These are phyloP conservation scores for Lactarius hatsudake DNA, from an alignment of 768 basidiomycete species.

Conservation along the genomic window DNA sequence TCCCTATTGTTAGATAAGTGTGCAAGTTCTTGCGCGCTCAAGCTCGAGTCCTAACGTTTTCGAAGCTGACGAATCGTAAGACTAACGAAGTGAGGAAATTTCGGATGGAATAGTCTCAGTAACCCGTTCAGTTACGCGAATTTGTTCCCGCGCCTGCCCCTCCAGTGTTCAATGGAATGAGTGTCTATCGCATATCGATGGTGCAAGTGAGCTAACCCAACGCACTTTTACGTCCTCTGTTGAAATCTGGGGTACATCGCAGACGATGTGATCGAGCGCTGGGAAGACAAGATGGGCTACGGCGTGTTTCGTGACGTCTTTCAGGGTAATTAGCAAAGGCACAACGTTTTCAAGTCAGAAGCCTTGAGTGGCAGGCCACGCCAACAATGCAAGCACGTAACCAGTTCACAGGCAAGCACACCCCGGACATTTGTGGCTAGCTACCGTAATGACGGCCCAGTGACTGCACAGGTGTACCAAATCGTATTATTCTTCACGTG, in stretches of 20 bases:
- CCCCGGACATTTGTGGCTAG: not conserved
- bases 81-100: not conserved
- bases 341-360: not conserved
- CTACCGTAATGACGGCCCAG: not conserved
- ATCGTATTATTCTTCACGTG: not conserved
- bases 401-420: not conserved
- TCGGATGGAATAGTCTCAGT: constrained; percentile 1
- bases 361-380: not conserved
- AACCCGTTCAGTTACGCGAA: not conserved
- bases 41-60: not conserved
- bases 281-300: not conserved
- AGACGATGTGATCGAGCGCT: constrained; percentile 8
- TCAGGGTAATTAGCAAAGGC: not conserved
- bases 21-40: not conserved
- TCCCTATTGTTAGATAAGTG: not conserved
- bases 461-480: too few species aligned
- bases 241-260: not conserved
- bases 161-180: not conserved
- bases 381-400: not conserved
- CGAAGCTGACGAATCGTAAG: not conserved
- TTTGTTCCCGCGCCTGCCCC: not conserved
- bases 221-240: constrained; percentile 1
- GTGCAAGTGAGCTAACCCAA: not conserved
- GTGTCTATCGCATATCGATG: constrained; percentile 1
- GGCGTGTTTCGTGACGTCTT: not conserved